Percentiles rank a stretch among this genome's conserved stretches.
These are phyloP conservation scores for Leccinum aurantiacum DNA, from an alignment of 768 basidiomycete genomes.

Conservation along the genomic window DNA sequence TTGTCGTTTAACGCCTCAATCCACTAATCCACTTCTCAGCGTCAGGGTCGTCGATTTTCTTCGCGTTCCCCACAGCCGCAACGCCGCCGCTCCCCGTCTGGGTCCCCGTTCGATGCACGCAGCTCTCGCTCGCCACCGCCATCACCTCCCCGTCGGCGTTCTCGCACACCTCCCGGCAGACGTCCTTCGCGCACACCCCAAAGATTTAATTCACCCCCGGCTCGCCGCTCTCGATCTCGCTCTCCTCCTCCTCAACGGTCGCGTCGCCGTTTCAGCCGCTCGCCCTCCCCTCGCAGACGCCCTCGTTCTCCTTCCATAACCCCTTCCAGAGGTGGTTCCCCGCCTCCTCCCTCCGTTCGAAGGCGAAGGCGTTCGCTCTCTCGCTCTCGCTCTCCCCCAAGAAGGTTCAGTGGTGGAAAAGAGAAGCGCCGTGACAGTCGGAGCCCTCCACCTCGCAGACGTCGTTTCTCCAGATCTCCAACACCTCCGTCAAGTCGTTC, in stretches of 20 bases:
- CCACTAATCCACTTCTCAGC: constrained; percentile 29
- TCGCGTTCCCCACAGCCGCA: constrained; percentile 49
- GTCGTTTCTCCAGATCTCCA: constrained; percentile 47
- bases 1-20: not conserved
- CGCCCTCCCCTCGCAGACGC: constrained; percentile 27
- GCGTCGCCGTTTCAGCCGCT: constrained; percentile 30
- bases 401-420: constrained; percentile 18
- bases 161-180: constrained; percentile 41
- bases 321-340: constrained; percentile 35
- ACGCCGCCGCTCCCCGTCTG: constrained; percentile 44
- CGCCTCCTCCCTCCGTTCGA: constrained; percentile 41
- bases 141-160: constrained; percentile 35
- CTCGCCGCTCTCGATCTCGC: constrained; percentile 39
- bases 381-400: constrained; percentile 32
- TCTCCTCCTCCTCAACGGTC: constrained; percentile 24
- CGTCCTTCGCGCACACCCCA: constrained; percentile 34
- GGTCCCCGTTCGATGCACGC: constrained; percentile 36
- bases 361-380: constrained; percentile 38
- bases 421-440: constrained; percentile 32
- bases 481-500: constrained; percentile 50
- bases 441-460: constrained; percentile 36
- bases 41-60: constrained; percentile 45
- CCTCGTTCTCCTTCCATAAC: constrained; percentile 34
- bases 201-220: constrained; percentile 36
- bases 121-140: constrained; percentile 41